A percentile compares a stretch with the other conserved stretches of the same genome.
These are phyloP conservation scores for Plantago ovata DNA, from an alignment of 257 asterid genomes.

Conservation along the genomic window DNA sequence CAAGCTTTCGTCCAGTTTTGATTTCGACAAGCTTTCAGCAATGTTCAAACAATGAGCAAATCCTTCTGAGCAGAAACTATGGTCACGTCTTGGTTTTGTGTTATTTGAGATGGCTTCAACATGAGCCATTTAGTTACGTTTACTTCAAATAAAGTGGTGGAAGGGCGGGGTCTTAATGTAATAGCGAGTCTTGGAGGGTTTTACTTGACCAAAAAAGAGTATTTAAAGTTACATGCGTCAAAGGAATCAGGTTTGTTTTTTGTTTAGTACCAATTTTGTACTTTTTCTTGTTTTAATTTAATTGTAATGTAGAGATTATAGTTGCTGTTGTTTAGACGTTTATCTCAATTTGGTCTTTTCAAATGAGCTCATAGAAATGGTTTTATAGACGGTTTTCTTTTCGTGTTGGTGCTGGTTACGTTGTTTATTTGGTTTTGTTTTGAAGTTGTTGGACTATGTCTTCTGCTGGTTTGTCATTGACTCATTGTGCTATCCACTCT, in stretches of 20 bases:
- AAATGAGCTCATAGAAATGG: neutral
- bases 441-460: too few species aligned
- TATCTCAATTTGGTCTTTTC: neutral
- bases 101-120: neutral
- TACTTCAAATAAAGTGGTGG: constrained; percentile 1
- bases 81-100: neutral
- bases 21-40: neutral
- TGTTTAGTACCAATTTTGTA: neutral
- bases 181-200: neutral
- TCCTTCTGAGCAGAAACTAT: neutral
- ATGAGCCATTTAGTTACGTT: neutral
- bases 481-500: too few species aligned
- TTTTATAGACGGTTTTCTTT: too few species aligned
- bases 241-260: neutral
- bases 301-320: neutral
- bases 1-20: constrained; percentile 24
- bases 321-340: neutral
- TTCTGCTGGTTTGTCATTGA: too few species aligned
- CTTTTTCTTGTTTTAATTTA: neutral
- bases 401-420: too few species aligned
- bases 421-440: too few species aligned
- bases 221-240: neutral
- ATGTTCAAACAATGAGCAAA: neutral
- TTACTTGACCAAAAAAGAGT: neutral
- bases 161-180: neutral